Evolutionary conservation across 2,329 filamentous ascomycete genomes (phyloP).

Genomic region (Fusarium luffae): DNA sequence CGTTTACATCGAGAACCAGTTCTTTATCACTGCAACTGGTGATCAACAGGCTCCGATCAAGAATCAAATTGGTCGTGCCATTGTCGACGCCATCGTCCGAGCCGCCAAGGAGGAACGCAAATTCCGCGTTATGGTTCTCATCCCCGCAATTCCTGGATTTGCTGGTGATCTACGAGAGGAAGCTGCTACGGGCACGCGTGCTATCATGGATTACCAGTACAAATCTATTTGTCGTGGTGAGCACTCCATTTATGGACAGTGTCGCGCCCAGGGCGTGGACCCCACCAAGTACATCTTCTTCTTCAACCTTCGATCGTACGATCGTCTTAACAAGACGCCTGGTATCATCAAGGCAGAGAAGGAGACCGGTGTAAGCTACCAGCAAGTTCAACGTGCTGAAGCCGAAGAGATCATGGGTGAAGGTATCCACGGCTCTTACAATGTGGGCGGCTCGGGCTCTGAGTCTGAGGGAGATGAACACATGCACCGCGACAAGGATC

Average conservation of each 20-base stretch:
- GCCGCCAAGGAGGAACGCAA: conserved; percentile 86
- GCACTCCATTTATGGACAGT: conserved; percentile 87
- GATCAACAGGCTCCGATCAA: conserved; percentile 87
- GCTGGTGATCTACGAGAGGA: conserved; percentile 88
- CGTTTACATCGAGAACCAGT: conserved; percentile 98
- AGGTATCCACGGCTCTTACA: conserved; percentile 71
- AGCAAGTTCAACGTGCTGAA: conserved; percentile 86
- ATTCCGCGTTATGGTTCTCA: conserved; percentile 89
- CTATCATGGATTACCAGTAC: conserved; percentile 99
- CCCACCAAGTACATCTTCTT: conserved; percentile 86
- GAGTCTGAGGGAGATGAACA: conserved; percentile 59
- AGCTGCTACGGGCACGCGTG: conserved; percentile 85
- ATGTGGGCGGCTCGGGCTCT: conserved; percentile 37
- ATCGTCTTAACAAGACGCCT: conserved; percentile 86
- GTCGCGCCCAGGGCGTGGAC: conserved; percentile 78
- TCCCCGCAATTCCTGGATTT: conserved; percentile 93
- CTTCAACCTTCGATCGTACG: conserved; percentile 94
- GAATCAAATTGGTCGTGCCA: conserved; percentile 87
- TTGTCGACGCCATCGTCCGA: conserved; percentile 88
- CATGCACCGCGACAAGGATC: conserved; percentile 56
- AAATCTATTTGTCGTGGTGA: conserved; percentile 94
- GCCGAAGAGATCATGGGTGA: conserved; percentile 88
- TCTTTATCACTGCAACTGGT: conserved; percentile 95
- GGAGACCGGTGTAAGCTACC: conserved; percentile 83
- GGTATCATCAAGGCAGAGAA: conserved; percentile 80